Evolutionary conservation across 192 early-diverging fungal genomes (phyloP), one percentile per base, ranked within the genome.

Genomic region (Pilobolus umbonatus): DNA sequence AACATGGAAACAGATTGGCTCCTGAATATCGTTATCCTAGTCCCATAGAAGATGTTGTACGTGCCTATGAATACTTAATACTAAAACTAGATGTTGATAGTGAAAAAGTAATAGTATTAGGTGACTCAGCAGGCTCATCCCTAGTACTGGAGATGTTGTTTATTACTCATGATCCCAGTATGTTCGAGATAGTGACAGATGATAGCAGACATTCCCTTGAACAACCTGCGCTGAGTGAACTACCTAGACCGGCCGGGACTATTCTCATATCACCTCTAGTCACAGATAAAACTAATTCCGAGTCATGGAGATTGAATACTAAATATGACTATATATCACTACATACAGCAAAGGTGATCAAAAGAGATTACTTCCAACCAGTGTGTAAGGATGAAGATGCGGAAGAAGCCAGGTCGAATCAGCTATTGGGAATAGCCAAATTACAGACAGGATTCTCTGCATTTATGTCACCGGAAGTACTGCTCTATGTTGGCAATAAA

Each of bases 291-390:
- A 67, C 71, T 4, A 60, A 46, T 4, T 67, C 71, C 9, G 56
- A 50, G 26, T 73, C 71, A 12, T 73, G 71, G 71, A 39, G 59
- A 45, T 32, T 25, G 11, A 73, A 73, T 21, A 48, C 55, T 1
- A 67, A 73, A 26, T 50, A 61, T 34, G 71, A 73, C 36, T 73
- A 55, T 53, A 63, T 73, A 25, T 48, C 65, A 17, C 65, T 68
- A 26, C 54, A 67, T 25, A 67, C 71, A 5, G 71, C 71, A 32
- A 73, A 68, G 34, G 71, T 73, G n/a, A 67, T 73, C 46, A 62
- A 63, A n/a, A 44, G 65, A 46, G 71, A 73, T 24, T 73, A 73
- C 24, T 57, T 68, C 40, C 52, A 61, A 21, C 58, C 65, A n/a
- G 38, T 55, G 19, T 19, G 21, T 6, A 30, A n/a, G 22, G 36